Conservation (phyloP, 371 early-diverging fungal species). For the Haplosporangium sp. region DNA sequence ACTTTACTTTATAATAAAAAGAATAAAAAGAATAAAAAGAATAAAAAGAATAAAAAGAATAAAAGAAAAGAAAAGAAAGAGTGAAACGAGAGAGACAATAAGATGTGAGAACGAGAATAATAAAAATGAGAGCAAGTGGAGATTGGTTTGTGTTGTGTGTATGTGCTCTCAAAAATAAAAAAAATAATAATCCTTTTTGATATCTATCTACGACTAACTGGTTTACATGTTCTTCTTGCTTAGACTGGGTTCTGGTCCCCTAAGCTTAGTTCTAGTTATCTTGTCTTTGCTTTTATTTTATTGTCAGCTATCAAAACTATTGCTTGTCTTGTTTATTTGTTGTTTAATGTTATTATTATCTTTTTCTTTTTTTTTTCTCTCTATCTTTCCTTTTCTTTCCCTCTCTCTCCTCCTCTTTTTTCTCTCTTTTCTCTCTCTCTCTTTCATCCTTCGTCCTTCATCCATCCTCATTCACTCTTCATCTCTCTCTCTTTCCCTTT, state of each 20-base stretch:
- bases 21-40: background rate
- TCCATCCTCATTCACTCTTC: no score
- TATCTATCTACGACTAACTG: no score
- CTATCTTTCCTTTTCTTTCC: constrained; percentile 3
- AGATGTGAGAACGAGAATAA: background rate
- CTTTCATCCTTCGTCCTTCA: background rate
- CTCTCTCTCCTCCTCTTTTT: constrained; percentile 7
- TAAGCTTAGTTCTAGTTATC: background rate
- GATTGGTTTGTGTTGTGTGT: background rate
- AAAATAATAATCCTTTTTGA: no score
- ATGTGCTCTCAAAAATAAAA: background rate
- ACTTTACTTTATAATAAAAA: background rate
- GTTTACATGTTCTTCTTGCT: no score
- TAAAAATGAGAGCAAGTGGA: background rate
- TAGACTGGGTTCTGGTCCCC: background rate
- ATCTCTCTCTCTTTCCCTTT: constrained; percentile 1
- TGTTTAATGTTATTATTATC: constrained; percentile 1
- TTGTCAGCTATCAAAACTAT: background rate
- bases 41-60: background rate
- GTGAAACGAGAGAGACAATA: constrained; percentile 1
- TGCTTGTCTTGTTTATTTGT: no score
- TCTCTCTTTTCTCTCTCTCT: no score
- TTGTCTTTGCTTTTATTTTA: background rate
- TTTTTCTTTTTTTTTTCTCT: constrained; percentile 1
- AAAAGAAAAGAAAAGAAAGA: constrained; percentile 4